Percentiles rank a stretch among this genome's conserved stretches.
Evolutionary conservation across 441 rosid species (phyloP).

Genomic region (Metrosideros polymorpha): DNA sequence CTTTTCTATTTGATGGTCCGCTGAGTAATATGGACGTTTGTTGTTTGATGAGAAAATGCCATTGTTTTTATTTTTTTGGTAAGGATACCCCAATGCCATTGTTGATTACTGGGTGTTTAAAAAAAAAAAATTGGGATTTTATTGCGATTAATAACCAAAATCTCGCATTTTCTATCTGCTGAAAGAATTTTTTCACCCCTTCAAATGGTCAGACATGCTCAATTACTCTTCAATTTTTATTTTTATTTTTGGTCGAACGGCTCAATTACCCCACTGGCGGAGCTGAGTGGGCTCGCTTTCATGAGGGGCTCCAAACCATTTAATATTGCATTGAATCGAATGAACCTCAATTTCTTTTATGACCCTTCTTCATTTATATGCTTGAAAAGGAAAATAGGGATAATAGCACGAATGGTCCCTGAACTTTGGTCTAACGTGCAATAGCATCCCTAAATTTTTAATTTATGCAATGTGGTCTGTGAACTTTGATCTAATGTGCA

Average conservation of each 20-base stretch:
- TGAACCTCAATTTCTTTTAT: neutral
- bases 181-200: neutral
- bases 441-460: neutral
- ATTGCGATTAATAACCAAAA: neutral
- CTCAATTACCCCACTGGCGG: too few relatives aligned
- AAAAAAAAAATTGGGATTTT: too few relatives aligned
- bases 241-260: too few relatives aligned
- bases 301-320: neutral
- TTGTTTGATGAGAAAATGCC: neutral
- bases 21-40: neutral
- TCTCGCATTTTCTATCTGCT: neutral
- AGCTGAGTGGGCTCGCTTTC: neutral
- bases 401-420: too few relatives aligned
- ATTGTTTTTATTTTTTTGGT: too few relatives aligned
- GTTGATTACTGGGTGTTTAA: too few relatives aligned
- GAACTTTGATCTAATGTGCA: neutral
- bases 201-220: neutral
- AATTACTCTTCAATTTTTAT: too few relatives aligned
- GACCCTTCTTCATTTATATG: neutral
- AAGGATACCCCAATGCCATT: too few relatives aligned
- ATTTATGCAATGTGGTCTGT: accelerated
- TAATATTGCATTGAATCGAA: neutral
- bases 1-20: neutral
- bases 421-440: too few relatives aligned
- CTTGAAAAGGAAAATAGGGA: neutral